Percentiles rank a stretch among this genome's conserved stretches.
phyloP scores from a whole-genome alignment of 495 filamentous ascomycete species.

The Penicillium alfredii region DNA sequence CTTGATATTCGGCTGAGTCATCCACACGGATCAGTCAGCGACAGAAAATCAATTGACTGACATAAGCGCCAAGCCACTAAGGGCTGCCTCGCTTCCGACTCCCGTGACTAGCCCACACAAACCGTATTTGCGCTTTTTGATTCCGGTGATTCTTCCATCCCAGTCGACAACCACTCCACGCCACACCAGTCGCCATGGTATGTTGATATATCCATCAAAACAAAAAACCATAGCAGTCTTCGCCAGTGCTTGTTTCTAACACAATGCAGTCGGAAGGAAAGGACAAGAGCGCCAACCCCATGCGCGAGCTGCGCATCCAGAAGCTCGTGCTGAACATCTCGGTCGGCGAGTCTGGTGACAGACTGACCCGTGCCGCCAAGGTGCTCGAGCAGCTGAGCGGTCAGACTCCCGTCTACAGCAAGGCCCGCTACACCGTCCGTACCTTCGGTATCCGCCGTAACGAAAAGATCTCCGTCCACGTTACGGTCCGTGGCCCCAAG shows the following conservation, averaged over 20 bases:
- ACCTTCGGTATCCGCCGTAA: slow-evolving; percentile 99
- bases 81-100: slow-evolving; percentile 40
- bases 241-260: too few relatives aligned
- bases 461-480: slow-evolving; percentile 99
- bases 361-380: slow-evolving; percentile 98
- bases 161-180: slow-evolving; percentile 43
- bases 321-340: slow-evolving; percentile 99
- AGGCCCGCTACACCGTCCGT: slow-evolving; percentile 99
- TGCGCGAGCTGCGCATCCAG: slow-evolving; percentile 99
- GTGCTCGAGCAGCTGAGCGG: slow-evolving; percentile 98
- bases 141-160: slow-evolving; percentile 29
- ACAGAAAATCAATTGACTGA: slow-evolving; percentile 1
- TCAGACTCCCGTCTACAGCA: slow-evolving; percentile 99
- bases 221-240: too few relatives aligned
- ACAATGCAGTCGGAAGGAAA: slow-evolving; percentile 52
- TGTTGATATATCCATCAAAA: too few relatives aligned
- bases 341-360: slow-evolving; percentile 99
- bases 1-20: slow-evolving; percentile 11
- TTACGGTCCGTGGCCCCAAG: slow-evolving; percentile 99
- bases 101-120: slow-evolving; percentile 37
- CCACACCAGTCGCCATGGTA: slow-evolving; percentile 48
- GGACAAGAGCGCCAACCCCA: slow-evolving; percentile 89
- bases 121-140: slow-evolving; percentile 37
- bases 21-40: slow-evolving; percentile 12
- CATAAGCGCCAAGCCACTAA: slow-evolving; percentile 30